Percentiles rank a stretch among this genome's conserved stretches.
These are phyloP conservation scores for Exophiala mesophila DNA, from an alignment of 2,329 filamentous ascomycete species.

Conservation along the genomic window DNA sequence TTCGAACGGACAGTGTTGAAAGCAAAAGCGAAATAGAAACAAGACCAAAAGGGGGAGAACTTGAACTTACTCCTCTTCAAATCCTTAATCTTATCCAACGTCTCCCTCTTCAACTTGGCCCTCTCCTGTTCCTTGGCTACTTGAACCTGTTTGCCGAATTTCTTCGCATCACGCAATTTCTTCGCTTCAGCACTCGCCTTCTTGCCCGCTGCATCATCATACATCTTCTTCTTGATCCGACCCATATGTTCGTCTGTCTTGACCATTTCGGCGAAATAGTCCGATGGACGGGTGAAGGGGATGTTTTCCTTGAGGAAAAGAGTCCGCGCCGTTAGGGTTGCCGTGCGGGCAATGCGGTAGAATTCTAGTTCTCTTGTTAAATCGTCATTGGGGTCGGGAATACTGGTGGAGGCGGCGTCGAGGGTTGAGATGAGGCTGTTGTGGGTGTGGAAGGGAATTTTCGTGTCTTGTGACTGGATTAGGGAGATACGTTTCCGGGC, in stretches of 20 bases:
- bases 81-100: slow-evolving; percentile 88
- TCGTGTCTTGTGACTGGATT: slow-evolving; percentile 40
- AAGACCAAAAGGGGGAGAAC: too few relatives aligned
- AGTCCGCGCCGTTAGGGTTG: slow-evolving; percentile 67
- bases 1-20: too few relatives aligned
- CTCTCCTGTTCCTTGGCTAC: slow-evolving; percentile 93
- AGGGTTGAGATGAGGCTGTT: slow-evolving; percentile 65
- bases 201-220: slow-evolving; percentile 87
- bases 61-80: slow-evolving; percentile 96
- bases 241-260: slow-evolving; percentile 99
- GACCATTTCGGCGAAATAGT: slow-evolving; percentile 99
- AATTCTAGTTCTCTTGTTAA: slow-evolving; percentile 88
- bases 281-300: slow-evolving; percentile 79
- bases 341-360: slow-evolving; percentile 81
- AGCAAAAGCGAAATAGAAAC: too few relatives aligned
- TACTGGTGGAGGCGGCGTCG: slow-evolving; percentile 56
- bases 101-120: slow-evolving; percentile 85
- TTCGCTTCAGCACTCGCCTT: slow-evolving; percentile 88
- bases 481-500: slow-evolving; percentile 68
- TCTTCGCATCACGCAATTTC: slow-evolving; percentile 91
- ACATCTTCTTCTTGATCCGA: slow-evolving; percentile 86
- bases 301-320: slow-evolving; percentile 75
- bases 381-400: slow-evolving; percentile 84
- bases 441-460: slow-evolving; percentile 75
- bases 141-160: slow-evolving; percentile 98